A percentile compares a stretch with the other conserved stretches of the same genome.
phyloP scores from a whole-genome alignment of 2,329 filamentous ascomycete genomes.

The Xylariales sp. region DNA sequence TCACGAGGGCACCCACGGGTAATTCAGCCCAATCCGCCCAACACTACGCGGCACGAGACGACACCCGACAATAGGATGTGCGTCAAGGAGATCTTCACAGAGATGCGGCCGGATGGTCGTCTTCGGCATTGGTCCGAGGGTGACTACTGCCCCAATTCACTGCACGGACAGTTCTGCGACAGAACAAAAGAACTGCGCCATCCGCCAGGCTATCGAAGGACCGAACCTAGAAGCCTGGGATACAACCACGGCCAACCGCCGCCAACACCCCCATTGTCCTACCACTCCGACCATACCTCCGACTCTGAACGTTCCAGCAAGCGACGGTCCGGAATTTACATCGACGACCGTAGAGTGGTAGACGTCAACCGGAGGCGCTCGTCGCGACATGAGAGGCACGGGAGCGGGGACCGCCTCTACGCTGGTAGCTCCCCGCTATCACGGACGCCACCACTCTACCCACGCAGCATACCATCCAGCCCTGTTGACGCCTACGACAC shows the following conservation, averaged over 20 bases:
- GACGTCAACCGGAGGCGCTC: constrained; percentile 50
- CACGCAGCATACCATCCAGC: constrained; percentile 57
- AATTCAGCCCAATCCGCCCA: constrained; percentile 43
- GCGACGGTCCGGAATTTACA: constrained; percentile 52
- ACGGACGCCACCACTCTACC: constrained; percentile 59
- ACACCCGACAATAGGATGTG: constrained; percentile 58
- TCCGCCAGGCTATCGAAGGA: constrained; percentile 51
- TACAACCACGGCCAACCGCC: constrained; percentile 53
- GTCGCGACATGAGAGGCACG: constrained; percentile 44
- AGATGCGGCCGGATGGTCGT: constrained; percentile 60
- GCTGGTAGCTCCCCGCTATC: constrained; percentile 59
- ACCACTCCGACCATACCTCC: constrained; percentile 48
- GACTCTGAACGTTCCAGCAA: constrained; percentile 49
- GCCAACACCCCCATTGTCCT: constrained; percentile 54
- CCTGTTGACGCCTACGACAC: constrained; percentile 44
- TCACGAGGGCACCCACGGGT: constrained; percentile 39
- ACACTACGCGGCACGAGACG: constrained; percentile 45
- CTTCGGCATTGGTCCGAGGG: constrained; percentile 51
- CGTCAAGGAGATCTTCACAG: constrained; percentile 60
- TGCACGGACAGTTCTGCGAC: constrained; percentile 56
- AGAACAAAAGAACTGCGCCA: constrained; percentile 57
- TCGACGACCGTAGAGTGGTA: constrained; percentile 53
- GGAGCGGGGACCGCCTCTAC: constrained; percentile 58
- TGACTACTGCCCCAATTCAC: constrained; percentile 54
- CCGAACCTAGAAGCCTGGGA: constrained; percentile 50